phyloP scores from a whole-genome alignment of 768 basidiomycete species.

The Mycena indigotica region DNA sequence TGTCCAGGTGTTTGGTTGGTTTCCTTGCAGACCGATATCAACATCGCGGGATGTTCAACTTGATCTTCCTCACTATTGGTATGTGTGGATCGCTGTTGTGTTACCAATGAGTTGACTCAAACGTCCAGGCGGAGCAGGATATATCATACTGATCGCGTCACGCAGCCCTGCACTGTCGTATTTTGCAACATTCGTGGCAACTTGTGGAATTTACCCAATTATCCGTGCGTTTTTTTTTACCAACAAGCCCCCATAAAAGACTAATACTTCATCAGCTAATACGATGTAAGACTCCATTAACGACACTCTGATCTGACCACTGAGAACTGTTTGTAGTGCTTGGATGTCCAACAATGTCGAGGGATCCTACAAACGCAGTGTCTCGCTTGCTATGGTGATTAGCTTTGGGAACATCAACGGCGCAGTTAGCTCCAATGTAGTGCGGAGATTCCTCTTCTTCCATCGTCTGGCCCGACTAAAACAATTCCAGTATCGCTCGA shows the following conservation, averaged over 20 bases:
- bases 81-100: slow-evolving; percentile 1
- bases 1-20: slow-evolving; percentile 44
- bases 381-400: slow-evolving; percentile 70
- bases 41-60: slow-evolving; percentile 61
- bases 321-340: slow-evolving; percentile 32
- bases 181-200: slow-evolving; percentile 70
- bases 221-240: slow-evolving; percentile 51
- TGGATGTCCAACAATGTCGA: slow-evolving; percentile 74
- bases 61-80: slow-evolving; percentile 39
- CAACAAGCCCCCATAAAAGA: not conserved
- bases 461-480: not conserved
- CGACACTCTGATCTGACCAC: not conserved
- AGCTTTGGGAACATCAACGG: slow-evolving; percentile 74
- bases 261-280: slow-evolving; percentile 49
- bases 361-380: slow-evolving; percentile 75
- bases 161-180: slow-evolving; percentile 67
- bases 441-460: slow-evolving; percentile 36
- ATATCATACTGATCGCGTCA: slow-evolving; percentile 69
- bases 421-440: slow-evolving; percentile 76
- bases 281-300: slow-evolving; percentile 61
- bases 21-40: slow-evolving; percentile 64
- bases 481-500: slow-evolving; percentile 55
- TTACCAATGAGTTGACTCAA: not conserved
- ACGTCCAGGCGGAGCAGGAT: slow-evolving; percentile 55
- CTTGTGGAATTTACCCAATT: slow-evolving; percentile 75